Base-by-base conservation (phyloP, 1,284 basidiomycete genomes). In the Rhodotorula sp. region DNA sequence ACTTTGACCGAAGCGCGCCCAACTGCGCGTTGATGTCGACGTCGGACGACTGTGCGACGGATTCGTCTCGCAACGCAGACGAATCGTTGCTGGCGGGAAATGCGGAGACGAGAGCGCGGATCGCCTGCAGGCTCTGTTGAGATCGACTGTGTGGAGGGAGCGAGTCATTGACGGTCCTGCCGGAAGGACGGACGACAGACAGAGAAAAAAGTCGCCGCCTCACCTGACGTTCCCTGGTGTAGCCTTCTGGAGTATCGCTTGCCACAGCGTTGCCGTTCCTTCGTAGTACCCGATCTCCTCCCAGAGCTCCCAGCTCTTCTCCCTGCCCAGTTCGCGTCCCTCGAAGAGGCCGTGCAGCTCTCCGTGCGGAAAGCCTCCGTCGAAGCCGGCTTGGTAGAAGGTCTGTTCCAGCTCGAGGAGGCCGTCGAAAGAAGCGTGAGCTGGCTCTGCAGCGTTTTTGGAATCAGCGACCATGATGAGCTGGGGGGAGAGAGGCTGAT, bases 301-400 rank as follows among this genome's bases (percentile, higher is more conserved):
- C 93, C 95, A 97, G 80, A 97, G 88, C 82, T 96, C 93, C 81
- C 90, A 97, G 0, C 92, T 93, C 80, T 97, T 95, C 79, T 93
- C 90, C 72, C 89, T 86, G 1, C 95, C 96, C 6, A 97, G 85
- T 5, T 90, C 89, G n/a, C 93, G 86, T 6, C 96, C 96, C 81
- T 98, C 93, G 73, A 94, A 93, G 29, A 91, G 83, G 1, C 95
- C 96, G 78, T 97, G 93, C 20, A 94, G 87, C 58, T 87, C 85
- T 7, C 96, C 96, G 80, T 97, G 94, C 0, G 85, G 87, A 78
- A 86, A 86, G 5, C 95, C 95, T 68, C 90, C 88, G 39, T 46
- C 26, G 58, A 51, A 54, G 3, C 65, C 67, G 46, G 34, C 26
- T 18, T 58, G 16, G 62, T 71, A 72, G 43, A 69, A 67, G 6